A percentile compares a stretch with the other conserved stretches of the same genome.
phyloP scores from a whole-genome alignment of 2,329 filamentous ascomycete species.

The Ceratocystis eucalypticola region DNA sequence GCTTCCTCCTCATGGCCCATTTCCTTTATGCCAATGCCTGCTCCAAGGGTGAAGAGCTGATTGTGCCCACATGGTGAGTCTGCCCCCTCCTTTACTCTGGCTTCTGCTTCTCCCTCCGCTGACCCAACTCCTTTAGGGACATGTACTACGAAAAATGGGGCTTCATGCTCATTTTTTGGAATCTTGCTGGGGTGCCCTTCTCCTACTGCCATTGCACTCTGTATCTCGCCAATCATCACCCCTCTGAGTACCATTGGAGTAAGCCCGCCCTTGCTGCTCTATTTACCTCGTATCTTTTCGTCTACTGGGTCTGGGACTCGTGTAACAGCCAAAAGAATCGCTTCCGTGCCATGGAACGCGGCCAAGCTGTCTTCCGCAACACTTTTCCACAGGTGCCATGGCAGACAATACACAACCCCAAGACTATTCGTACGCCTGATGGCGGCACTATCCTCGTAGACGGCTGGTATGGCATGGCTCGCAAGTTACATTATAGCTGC shows the following conservation, averaged over 20 bases:
- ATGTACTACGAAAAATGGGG: constrained; percentile 97
- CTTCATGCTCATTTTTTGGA: constrained; percentile 98
- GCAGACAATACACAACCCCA: constrained; percentile 69
- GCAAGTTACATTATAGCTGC: constrained; percentile 45
- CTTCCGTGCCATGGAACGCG: constrained; percentile 68
- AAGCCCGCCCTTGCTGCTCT: constrained; percentile 50
- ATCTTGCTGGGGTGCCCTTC: constrained; percentile 77
- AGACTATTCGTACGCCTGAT: constrained; percentile 57
- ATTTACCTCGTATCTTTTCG: constrained; percentile 60
- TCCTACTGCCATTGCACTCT: constrained; percentile 91
- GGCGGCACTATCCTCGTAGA: constrained; percentile 69
- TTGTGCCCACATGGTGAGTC: constrained; percentile 60
- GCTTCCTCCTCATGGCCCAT: constrained; percentile 76
- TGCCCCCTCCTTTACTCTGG: not conserved
- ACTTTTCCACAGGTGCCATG: constrained; percentile 87
- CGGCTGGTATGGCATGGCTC: constrained; percentile 68
- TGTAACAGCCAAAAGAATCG: constrained; percentile 89
- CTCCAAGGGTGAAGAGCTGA: constrained; percentile 82
- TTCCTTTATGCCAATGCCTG: constrained; percentile 88
- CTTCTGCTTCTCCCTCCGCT: not conserved
- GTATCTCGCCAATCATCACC: constrained; percentile 72
- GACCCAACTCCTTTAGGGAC: constrained; percentile 36
- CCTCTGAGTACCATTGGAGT: constrained; percentile 65
- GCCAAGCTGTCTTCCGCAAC: constrained; percentile 54
- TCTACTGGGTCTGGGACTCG: constrained; percentile 88